Conservation (phyloP, 495 filamentous ascomycete species). For the Hypoxylon subgilvum region DNA sequence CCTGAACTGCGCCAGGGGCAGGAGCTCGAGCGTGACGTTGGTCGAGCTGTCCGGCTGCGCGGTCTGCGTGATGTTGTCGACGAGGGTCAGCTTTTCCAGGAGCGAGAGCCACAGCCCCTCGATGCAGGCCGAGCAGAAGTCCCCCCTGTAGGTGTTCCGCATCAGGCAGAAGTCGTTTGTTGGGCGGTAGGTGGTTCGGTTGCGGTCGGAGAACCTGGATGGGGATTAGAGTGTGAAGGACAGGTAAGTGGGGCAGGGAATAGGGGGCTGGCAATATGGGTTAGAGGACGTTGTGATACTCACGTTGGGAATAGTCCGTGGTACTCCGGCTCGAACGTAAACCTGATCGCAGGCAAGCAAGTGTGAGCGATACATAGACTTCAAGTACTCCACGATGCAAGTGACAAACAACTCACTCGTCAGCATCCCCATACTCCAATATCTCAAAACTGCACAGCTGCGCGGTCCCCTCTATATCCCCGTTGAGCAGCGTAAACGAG, state of each 20-base stretch:
- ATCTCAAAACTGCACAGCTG: conserved; percentile 39
- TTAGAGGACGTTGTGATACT: not conserved
- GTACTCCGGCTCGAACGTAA: conserved; percentile 27
- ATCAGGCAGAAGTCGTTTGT: conserved; percentile 36
- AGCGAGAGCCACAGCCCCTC: conserved; percentile 37
- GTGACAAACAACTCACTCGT: conserved; percentile 23
- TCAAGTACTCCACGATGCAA: too few relatives aligned
- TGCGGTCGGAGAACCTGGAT: conserved; percentile 26
- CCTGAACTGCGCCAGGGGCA: conserved; percentile 34
- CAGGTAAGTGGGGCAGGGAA: not conserved
- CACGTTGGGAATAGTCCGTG: conserved; percentile 38
- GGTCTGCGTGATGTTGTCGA: conserved; percentile 32
- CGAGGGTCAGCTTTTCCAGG: conserved; percentile 16
- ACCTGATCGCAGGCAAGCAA: conserved; percentile 10
- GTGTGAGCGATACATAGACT: not conserved
- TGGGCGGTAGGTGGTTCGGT: conserved; percentile 33
- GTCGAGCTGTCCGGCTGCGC: conserved; percentile 20
- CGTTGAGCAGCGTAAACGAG: conserved; percentile 28
- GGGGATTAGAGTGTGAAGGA: not conserved
- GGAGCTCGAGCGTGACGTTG: conserved; percentile 26
- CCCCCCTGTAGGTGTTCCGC: conserved; percentile 26
- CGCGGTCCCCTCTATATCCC: conserved; percentile 30
- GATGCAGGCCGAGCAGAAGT: conserved; percentile 36
- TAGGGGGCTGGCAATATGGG: too few relatives aligned
- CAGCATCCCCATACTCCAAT: conserved; percentile 35